Percentiles rank a stretch among this genome's conserved stretches.
These are phyloP conservation scores for Spencermartinsiella europaea DNA, from an alignment of 805 yeast genomes.

Conservation along the genomic window DNA sequence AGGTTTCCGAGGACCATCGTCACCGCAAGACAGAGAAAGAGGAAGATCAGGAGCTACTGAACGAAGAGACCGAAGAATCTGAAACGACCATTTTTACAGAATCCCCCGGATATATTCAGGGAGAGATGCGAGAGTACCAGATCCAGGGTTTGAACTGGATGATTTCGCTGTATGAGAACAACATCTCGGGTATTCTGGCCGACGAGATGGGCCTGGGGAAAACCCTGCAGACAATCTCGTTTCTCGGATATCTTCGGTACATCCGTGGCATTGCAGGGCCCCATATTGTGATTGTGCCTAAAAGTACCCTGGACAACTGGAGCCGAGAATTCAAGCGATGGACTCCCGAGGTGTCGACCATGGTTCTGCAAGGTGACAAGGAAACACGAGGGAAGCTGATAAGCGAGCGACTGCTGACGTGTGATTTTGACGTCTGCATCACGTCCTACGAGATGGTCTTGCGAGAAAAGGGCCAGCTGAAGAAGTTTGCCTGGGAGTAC, in stretches of 20 bases:
- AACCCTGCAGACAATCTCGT: conserved; percentile 90
- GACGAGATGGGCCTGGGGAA: conserved; percentile 99
- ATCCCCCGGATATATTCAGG: conserved; percentile 72
- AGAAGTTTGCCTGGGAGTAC: conserved; percentile 88
- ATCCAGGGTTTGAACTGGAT: conserved; percentile 95
- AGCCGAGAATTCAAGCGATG: conserved; percentile 87
- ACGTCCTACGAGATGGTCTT: conserved; percentile 93
- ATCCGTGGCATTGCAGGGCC: conserved; percentile 81
- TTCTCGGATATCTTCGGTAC: conserved; percentile 81
- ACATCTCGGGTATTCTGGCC: conserved; percentile 87
- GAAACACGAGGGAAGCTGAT: conserved; percentile 66
- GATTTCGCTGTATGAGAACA: conserved; percentile 79
- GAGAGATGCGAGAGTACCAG: conserved; percentile 83
- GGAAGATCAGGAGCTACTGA: conserved; percentile 87
- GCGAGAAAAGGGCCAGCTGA: conserved; percentile 75
- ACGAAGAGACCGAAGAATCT: conserved; percentile 65
- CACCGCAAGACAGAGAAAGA: conserved; percentile 90
- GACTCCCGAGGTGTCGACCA: conserved; percentile 90
- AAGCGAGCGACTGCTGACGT: conserved; percentile 52
- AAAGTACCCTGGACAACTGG: conserved; percentile 96
- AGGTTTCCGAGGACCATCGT: conserved; percentile 37
- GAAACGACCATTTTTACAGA: conserved; percentile 72
- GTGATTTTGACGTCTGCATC: conserved; percentile 83
- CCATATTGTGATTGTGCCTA: conserved; percentile 86
- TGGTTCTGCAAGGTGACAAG: conserved; percentile 85